Conservation (phyloP, 331 rosid genomes). For the Quercus lobata region DNA sequence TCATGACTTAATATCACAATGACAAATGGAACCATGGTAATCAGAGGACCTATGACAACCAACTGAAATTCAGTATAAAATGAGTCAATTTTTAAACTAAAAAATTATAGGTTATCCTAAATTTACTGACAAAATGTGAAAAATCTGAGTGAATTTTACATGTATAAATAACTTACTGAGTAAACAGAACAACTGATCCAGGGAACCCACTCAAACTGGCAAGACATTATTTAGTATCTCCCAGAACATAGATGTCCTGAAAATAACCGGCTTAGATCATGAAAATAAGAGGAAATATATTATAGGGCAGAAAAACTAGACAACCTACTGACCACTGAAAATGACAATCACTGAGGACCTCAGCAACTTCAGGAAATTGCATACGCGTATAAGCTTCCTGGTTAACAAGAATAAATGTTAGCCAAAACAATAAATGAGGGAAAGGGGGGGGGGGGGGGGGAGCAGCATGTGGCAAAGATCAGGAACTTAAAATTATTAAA, state of each 20-base stretch:
- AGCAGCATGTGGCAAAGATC: constrained; percentile 5
- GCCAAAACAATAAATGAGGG: background rate
- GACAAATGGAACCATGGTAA: constrained; percentile 6
- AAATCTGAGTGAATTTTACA: background rate
- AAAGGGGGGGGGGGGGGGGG: background rate
- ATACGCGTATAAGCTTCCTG: constrained; percentile 84
- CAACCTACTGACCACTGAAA: constrained; percentile 45
- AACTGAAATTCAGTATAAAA: constrained; percentile 1
- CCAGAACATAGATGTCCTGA: constrained; percentile 36
- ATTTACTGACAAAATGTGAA: background rate
- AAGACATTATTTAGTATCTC: constrained; percentile 30
- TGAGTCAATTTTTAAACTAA: background rate
- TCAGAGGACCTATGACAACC: constrained; percentile 14
- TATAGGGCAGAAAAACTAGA: constrained; percentile 2
- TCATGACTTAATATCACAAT: constrained; percentile 7
- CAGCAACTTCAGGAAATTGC: constrained; percentile 65
- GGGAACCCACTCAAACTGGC: constrained; percentile 33
- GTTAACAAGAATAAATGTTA: constrained; percentile 17
- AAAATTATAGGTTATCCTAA: background rate
- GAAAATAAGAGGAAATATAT: background rate
- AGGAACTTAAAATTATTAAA: background rate
- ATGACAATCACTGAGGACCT: constrained; percentile 18
- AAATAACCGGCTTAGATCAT: constrained; percentile 22
- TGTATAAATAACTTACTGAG: background rate
- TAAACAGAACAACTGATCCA: constrained; percentile 23